Evolutionary conservation across 2,329 filamentous ascomycete species (phyloP), one percentile per base, ranked within the genome.

Genomic region (Xylaria arbuscula): DNA sequence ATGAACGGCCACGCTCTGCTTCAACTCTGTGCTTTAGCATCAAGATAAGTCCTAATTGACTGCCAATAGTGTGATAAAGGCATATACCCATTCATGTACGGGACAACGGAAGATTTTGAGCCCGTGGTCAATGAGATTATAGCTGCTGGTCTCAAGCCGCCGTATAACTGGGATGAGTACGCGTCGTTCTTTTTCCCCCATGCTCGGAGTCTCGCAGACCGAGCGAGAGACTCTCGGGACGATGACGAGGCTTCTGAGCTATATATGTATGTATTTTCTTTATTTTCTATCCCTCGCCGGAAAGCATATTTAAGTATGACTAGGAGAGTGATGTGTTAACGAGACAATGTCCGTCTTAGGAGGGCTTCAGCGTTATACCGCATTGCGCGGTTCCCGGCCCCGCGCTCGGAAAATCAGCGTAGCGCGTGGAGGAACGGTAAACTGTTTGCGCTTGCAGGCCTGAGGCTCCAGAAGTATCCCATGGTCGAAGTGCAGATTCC

Each of bases 1-100:
- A 45, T 24, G 2, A 17, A 45, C 3, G 8, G 17, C 13, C 15
- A 15, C n/a, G n/a, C 51, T 53, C 15, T 42, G 17, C 15, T 15
- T 42, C 15, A 42, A 15, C 2, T 42, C 40, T 42, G 13, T 13
- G 13, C 15, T 17, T 42, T 42, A 15, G 40, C 15, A 6, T 15
- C 13, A 42, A 6, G 17, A 45, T 9, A 19, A n/a, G 51, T 63
- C 28, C 50, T 71, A 28, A 67, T 19, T 2, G 1, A 13, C 17
- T 11, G n/a, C 32, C 10, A 8, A 19, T 38, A 77, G 76, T 77
- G 75, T 24, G 68, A 78, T 55, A 74, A 72, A 75, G 78, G 78
- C 5, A 59, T 79, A n/a, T 80, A 80, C 72, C 78, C 78, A 5
- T 80, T 80, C 70, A 79, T 79, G 76, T 79, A 77, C 61, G 78